phyloP scores from a whole-genome alignment of 2,329 filamentous ascomycete genomes.

The Didymella segeticola region DNA sequence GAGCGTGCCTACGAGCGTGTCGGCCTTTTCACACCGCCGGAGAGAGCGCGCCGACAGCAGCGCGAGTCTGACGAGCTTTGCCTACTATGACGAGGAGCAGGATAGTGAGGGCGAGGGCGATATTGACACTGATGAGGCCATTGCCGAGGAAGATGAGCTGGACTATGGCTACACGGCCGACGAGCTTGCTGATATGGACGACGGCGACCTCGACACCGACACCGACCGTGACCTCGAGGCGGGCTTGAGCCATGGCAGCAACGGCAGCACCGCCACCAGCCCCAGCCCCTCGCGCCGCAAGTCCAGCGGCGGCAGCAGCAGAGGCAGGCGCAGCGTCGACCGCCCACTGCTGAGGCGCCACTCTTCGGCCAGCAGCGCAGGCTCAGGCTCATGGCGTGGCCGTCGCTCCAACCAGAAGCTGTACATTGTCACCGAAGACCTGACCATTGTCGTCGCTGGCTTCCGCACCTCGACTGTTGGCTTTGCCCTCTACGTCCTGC shows the following conservation, averaged over 20 bases:
- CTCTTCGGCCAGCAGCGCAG: constrained; percentile 73
- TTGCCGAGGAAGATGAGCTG: constrained; percentile 38
- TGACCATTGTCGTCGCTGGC: constrained; percentile 91
- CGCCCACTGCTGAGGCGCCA: constrained; percentile 72
- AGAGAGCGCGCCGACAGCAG: constrained; percentile 81
- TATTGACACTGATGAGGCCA: constrained; percentile 33
- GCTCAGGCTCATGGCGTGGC: constrained; percentile 63
- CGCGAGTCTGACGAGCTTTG: constrained; percentile 72
- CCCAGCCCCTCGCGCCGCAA: constrained; percentile 58
- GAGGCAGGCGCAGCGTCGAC: constrained; percentile 61
- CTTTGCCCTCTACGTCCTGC: constrained; percentile 69
- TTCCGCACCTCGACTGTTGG: constrained; percentile 80
- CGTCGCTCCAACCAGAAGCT: constrained; percentile 84
- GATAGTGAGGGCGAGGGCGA: constrained; percentile 51
- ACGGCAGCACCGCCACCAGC: constrained; percentile 10
- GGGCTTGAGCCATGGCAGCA: constrained; percentile 17
- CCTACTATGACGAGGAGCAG: constrained; percentile 80
- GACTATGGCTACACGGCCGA: constrained; percentile 50
- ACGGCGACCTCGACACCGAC: too few species aligned
- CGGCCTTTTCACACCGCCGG: constrained; percentile 83
- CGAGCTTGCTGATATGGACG: constrained; percentile 49
- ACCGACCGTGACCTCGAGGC: constrained; percentile 54
- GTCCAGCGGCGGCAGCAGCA: constrained; percentile 69
- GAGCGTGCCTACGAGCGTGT: constrained; percentile 91
- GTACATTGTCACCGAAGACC: constrained; percentile 89